These are phyloP conservation scores for Sherardia arvensis DNA, from an alignment of 257 asterid genomes.

Conservation along the genomic window DNA sequence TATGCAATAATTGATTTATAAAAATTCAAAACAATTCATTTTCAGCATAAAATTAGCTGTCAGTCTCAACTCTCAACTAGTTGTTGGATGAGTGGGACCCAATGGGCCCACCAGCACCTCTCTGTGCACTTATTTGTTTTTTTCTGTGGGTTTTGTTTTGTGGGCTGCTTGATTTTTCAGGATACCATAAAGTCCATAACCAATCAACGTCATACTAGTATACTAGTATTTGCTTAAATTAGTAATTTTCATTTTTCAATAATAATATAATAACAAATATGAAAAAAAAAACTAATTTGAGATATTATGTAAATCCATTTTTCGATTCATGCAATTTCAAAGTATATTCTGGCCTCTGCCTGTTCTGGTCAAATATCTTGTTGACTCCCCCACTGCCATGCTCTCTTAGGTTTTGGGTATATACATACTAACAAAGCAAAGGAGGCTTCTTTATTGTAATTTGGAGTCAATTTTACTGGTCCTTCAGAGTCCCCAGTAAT, in stretches of 20 bases:
- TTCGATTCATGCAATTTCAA: background rate
- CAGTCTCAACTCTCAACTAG: slow-evolving; percentile 3
- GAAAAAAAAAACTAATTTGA: background rate
- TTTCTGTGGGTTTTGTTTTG: slow-evolving; percentile 4
- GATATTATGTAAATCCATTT: background rate
- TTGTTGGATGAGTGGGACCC: slow-evolving; percentile 11
- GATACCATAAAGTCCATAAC: slow-evolving; percentile 2
- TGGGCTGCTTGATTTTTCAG: slow-evolving; percentile 10
- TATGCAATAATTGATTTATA: background rate
- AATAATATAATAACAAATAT: too few species aligned
- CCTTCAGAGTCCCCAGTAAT: background rate
- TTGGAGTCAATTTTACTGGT: background rate
- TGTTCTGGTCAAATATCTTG: background rate
- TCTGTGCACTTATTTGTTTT: background rate
- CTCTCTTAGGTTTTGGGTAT: background rate
- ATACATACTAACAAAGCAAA: too few species aligned
- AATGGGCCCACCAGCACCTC: background rate
- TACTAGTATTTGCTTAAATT: background rate
- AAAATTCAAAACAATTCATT: background rate
- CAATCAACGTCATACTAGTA: slow-evolving; percentile 15
- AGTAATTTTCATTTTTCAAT: background rate
- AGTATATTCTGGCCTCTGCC: background rate
- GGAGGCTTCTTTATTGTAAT: background rate
- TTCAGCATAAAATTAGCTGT: slow-evolving; percentile 3
- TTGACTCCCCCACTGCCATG: background rate